Evolutionary conservation across 2,329 filamentous ascomycete species (phyloP).

Genomic region (Magnaporthiopsis poae): DNA sequence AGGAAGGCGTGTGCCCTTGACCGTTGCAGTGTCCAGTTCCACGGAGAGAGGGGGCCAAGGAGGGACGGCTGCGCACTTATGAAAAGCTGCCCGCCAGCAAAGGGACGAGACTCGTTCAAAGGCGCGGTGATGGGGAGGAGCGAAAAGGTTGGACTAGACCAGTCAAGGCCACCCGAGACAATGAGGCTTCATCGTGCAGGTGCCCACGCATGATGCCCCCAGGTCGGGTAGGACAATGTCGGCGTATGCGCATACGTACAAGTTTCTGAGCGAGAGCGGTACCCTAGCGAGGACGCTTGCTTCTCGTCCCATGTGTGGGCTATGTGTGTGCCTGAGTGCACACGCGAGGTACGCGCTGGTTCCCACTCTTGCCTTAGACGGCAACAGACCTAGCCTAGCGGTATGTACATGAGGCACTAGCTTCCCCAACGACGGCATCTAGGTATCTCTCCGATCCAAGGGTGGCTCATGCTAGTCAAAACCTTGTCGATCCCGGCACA

Average conservation of each 20-base stretch:
- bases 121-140: neutral
- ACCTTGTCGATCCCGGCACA: neutral
- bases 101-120: neutral
- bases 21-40: neutral
- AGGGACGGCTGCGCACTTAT: neutral
- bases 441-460: neutral
- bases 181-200: constrained; percentile 1
- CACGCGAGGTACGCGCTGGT: neutral
- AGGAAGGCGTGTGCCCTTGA: neutral
- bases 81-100: neutral
- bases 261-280: neutral
- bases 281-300: neutral
- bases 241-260: neutral
- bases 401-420: neutral
- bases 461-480: neutral
- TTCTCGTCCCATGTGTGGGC: neutral
- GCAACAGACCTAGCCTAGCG: neutral
- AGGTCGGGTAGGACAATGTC: neutral
- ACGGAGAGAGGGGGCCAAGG: neutral
- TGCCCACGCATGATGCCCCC: neutral
- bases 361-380: neutral
- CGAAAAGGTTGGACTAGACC: neutral
- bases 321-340: neutral
- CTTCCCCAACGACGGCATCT: neutral
- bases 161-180: neutral